A percentile compares a stretch with the other conserved stretches of the same genome.
Conservation (phyloP, 2,329 filamentous ascomycete species). For the Pestalotiopsis sp. region DNA sequence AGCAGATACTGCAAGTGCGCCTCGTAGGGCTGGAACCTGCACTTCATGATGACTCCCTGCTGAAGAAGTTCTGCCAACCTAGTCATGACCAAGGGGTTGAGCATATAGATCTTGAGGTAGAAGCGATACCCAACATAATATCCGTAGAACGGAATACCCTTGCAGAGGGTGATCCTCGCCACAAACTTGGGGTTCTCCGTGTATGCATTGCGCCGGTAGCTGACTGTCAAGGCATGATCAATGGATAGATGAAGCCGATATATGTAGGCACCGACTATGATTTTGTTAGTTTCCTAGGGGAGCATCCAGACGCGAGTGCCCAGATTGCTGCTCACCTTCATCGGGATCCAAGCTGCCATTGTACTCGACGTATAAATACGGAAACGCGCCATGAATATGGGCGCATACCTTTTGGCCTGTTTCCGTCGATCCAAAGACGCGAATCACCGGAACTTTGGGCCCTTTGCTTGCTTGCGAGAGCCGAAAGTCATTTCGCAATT, state of each 20-base stretch:
- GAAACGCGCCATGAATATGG: constrained; percentile 93
- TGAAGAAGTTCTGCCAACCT: constrained; percentile 83
- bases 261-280: constrained; percentile 73
- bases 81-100: constrained; percentile 86
- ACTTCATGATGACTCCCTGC: constrained; percentile 85
- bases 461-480: constrained; percentile 62
- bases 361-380: constrained; percentile 93
- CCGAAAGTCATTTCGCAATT: constrained; percentile 67
- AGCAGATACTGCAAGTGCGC: constrained; percentile 89
- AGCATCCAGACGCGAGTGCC: background rate
- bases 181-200: constrained; percentile 73
- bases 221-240: constrained; percentile 85
- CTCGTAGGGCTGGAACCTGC: constrained; percentile 87
- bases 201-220: constrained; percentile 77
- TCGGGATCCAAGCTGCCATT: constrained; percentile 67
- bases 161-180: constrained; percentile 87
- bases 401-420: constrained; percentile 95
- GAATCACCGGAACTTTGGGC: constrained; percentile 81
- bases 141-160: constrained; percentile 94
- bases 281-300: background rate
- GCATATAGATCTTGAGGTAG: constrained; percentile 93
- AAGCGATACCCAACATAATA: constrained; percentile 90
- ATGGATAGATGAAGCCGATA: constrained; percentile 81
- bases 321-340: constrained; percentile 57
- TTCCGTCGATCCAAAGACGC: constrained; percentile 90